phyloP scores from a whole-genome alignment of 1,284 basidiomycete genomes.

The Puccinia horiana region DNA sequence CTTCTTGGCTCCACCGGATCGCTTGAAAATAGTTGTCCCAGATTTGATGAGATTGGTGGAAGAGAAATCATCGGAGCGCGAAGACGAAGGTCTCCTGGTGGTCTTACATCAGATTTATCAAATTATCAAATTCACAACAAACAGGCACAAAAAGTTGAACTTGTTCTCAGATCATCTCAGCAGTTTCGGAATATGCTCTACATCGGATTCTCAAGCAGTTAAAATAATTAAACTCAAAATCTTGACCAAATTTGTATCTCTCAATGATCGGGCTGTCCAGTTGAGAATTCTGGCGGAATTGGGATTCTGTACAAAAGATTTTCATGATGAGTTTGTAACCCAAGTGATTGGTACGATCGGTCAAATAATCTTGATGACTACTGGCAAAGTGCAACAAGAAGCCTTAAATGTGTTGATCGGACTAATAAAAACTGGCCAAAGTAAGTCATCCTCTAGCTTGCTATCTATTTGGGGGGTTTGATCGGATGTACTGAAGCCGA shows the following conservation, averaged over 20 bases:
- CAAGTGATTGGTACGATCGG: constrained; percentile 36
- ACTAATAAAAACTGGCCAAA: constrained; percentile 69
- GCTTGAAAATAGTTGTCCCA: constrained; percentile 65
- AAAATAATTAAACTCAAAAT: constrained; percentile 46
- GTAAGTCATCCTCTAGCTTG: constrained; percentile 65
- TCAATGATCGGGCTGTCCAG: background rate
- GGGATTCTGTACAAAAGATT: constrained; percentile 36
- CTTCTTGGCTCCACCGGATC: constrained; percentile 70
- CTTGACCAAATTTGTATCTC: constrained; percentile 30
- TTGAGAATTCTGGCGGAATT: constrained; percentile 32
- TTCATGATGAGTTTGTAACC: constrained; percentile 36
- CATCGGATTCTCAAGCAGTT: constrained; percentile 34
- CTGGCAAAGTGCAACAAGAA: constrained; percentile 64
- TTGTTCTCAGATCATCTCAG: constrained; percentile 32
- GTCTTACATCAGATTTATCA: constrained; percentile 69
- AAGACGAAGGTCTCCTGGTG: constrained; percentile 71
- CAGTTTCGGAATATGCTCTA: constrained; percentile 36
- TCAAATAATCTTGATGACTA: constrained; percentile 12
- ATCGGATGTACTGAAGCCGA: constrained; percentile 56
- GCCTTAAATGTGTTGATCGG: constrained; percentile 69
- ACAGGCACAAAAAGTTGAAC: constrained; percentile 47
- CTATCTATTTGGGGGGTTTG: constrained; percentile 54
- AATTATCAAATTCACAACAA: constrained; percentile 65
- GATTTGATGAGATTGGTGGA: constrained; percentile 71
- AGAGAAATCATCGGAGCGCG: constrained; percentile 64